A percentile compares a stretch with the other conserved stretches of the same genome.
phyloP scores from a whole-genome alignment of 352 stramenopile genomes.

The Thraustochytrium striatum region DNA sequence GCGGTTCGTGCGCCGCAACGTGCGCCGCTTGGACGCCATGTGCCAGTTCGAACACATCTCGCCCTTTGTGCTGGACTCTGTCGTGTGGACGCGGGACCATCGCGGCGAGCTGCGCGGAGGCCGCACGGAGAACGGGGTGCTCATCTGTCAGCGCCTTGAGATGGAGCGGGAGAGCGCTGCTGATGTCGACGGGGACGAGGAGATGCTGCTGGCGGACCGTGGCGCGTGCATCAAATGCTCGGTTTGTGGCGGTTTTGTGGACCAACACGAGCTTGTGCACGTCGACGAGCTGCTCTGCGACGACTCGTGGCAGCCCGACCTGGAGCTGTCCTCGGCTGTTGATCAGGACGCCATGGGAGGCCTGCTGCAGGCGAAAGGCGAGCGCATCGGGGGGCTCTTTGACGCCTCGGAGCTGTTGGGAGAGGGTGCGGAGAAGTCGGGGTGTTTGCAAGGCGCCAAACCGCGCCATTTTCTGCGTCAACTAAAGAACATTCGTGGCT shows the following conservation, averaged over 20 bases:
- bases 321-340: background rate
- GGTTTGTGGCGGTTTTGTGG: background rate
- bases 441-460: background rate
- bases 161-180: background rate
- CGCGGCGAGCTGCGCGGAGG: background rate
- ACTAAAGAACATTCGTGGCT: no score
- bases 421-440: no score
- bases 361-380: background rate
- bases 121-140: background rate
- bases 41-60: background rate
- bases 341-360: no score
- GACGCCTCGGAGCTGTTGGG: no score
- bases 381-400: background rate
- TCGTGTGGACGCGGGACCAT: slow-evolving; percentile 1
- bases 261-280: background rate
- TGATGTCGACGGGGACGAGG: background rate
- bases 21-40: background rate
- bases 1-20: background rate
- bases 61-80: slow-evolving; percentile 7
- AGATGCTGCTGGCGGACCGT: background rate
- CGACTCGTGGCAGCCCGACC: slow-evolving; percentile 5
- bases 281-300: background rate
- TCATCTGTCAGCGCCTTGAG: background rate
- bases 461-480: no score
- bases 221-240: background rate